These are phyloP conservation scores for Craterostigma plantagineum DNA, from an alignment of 257 asterid genomes.

Conservation along the genomic window DNA sequence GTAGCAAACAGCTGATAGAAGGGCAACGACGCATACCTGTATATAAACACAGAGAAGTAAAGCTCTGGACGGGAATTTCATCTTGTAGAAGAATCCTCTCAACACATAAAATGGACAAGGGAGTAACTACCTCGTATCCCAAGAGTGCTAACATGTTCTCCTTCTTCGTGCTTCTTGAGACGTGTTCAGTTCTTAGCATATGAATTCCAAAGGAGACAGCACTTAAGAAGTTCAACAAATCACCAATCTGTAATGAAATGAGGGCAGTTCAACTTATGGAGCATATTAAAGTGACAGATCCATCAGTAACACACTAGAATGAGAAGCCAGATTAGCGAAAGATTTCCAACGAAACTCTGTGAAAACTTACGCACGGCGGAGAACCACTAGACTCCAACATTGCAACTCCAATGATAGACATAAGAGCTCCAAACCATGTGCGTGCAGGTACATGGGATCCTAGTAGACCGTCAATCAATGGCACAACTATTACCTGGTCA, in stretches of 20 bases:
- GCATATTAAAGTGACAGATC: too few relatives aligned
- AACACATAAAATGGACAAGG: constrained; percentile 6
- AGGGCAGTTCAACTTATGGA: too few relatives aligned
- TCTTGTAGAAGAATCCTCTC: constrained; percentile 1
- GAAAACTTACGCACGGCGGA: constrained; percentile 52
- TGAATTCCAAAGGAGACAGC: constrained; percentile 70
- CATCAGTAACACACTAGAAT: not conserved
- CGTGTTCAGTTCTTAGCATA: constrained; percentile 63
- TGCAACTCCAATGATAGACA: constrained; percentile 48
- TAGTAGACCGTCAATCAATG: constrained; percentile 61
- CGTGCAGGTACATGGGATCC: constrained; percentile 51
- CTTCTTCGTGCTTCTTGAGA: constrained; percentile 37
- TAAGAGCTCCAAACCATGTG: constrained; percentile 72
- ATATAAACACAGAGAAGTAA: too few relatives aligned
- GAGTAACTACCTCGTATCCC: constrained; percentile 48
- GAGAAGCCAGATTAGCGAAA: not conserved
- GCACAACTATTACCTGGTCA: constrained; percentile 71
- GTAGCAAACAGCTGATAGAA: constrained; percentile 48
- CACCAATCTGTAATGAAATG: constrained; percentile 38
- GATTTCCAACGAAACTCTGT: not conserved
- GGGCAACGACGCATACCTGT: constrained; percentile 50
- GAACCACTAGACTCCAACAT: constrained; percentile 84
- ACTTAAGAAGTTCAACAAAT: constrained; percentile 53
- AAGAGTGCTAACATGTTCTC: constrained; percentile 55
- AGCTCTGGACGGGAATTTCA: too few relatives aligned